Percentiles rank a stretch among this genome's conserved stretches.
Evolutionary conservation across 2,329 filamentous ascomycete species (phyloP).

Genomic region (Rhinocladiella mackenziei): DNA sequence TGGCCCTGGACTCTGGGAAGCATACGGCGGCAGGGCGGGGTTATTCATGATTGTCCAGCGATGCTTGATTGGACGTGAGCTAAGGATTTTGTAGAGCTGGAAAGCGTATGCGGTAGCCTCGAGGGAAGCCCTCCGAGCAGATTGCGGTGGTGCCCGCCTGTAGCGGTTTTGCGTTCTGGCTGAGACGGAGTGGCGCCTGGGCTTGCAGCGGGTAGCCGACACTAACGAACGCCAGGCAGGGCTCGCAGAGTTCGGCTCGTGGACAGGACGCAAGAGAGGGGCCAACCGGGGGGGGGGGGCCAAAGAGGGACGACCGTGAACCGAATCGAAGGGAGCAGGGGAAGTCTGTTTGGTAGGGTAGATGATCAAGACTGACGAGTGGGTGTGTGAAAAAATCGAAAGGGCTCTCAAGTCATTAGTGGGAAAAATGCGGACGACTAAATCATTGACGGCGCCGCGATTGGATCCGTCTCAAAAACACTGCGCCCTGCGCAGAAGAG

Average conservation of each 20-base stretch:
- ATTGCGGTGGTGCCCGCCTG: too few species aligned
- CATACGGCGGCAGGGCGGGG: constrained; percentile 27
- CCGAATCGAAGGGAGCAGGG: too few species aligned
- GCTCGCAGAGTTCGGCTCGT: constrained; percentile 7
- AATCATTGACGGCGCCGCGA: too few species aligned
- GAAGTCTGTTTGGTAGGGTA: too few species aligned
- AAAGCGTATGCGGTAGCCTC: constrained; percentile 15
- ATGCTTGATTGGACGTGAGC: constrained; percentile 21
- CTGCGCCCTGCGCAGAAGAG: too few species aligned
- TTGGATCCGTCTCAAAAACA: too few species aligned
- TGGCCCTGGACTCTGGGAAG: constrained; percentile 13
- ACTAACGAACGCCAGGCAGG: constrained; percentile 14
- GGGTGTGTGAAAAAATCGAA: too few species aligned
- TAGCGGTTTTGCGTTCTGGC: constrained; percentile 16
- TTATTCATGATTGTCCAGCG: constrained; percentile 26
- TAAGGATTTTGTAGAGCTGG: constrained; percentile 20
- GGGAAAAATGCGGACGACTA: too few species aligned
- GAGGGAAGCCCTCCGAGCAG: constrained; percentile 16
- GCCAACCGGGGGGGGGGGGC: constrained; percentile 2
- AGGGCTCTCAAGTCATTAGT: too few species aligned
- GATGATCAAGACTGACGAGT: too few species aligned
- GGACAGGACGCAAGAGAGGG: constrained; percentile 8
- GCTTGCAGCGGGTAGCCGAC: constrained; percentile 13
- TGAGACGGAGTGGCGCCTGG: constrained; percentile 5
- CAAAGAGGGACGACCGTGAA: background rate